Evolutionary conservation across 108 stramenopile genomes (phyloP).

Genomic region (Cyclostephanos tholiformis): DNA sequence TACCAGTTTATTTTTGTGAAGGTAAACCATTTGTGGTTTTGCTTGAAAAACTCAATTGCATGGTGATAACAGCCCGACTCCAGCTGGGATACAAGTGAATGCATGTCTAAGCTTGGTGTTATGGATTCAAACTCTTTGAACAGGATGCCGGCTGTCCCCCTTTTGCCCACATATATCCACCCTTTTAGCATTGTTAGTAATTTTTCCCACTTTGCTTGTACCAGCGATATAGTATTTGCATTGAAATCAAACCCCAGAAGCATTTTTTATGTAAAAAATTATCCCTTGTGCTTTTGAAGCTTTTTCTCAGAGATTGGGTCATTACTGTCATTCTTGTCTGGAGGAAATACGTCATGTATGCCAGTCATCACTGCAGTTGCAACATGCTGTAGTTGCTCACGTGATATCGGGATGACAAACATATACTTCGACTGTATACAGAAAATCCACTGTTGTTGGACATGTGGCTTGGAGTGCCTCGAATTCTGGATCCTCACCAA

Average conservation of each 20-base stretch:
- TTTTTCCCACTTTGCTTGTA: not conserved
- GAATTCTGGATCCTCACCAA: not conserved
- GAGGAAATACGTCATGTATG: slow-evolving; percentile 40
- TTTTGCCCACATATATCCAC: not conserved
- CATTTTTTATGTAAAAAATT: not conserved
- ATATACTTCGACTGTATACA: slow-evolving; percentile 26
- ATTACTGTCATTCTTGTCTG: not conserved
- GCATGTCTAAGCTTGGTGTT: slow-evolving; percentile 16
- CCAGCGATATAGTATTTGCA: slow-evolving; percentile 19
- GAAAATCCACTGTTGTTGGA: not conserved
- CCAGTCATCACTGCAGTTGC: slow-evolving; percentile 13
- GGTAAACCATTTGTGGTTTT: not conserved
- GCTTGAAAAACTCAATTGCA: not conserved
- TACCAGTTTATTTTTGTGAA: not conserved
- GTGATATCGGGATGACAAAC: slow-evolving; percentile 26
- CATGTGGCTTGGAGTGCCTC: not conserved
- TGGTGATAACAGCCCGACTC: slow-evolving; percentile 7
- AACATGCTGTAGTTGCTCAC: slow-evolving; percentile 15
- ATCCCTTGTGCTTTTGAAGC: slow-evolving; percentile 36
- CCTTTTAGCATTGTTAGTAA: not conserved
- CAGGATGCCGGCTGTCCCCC: not conserved
- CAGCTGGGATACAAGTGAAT: slow-evolving; percentile 12
- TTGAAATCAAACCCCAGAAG: slow-evolving; percentile 38
- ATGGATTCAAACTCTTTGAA: slow-evolving; percentile 16
- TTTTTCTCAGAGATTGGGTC: slow-evolving; percentile 59